Evolutionary conservation across 2,329 filamentous ascomycete species (phyloP), one percentile per base, ranked within the genome.

Genomic region (Basipetospora chlamydospora): DNA sequence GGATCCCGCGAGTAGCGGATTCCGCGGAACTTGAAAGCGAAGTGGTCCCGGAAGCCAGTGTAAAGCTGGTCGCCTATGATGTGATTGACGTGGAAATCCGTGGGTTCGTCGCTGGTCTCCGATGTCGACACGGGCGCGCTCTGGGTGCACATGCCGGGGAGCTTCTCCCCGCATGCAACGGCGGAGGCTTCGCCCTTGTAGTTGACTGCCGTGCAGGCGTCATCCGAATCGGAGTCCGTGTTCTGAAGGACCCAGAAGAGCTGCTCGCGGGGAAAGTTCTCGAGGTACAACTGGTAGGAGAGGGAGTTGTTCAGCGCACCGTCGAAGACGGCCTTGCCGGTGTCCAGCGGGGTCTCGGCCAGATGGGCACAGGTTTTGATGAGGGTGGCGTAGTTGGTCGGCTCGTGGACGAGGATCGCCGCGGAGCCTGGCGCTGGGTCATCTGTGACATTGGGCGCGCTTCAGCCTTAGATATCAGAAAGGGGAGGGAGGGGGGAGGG

Each of bases 1-100:
- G 50, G 47, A 13, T 38, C 34, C 11, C 44, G 32, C 5, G 53
- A 50, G 26, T 45, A 56, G 16, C 51, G 49, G 2, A 55, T 34
- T n/a, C 50, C 52, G n/a, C 51, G 46, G 42, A 55, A 56, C 40
- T 54, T 53, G 44, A 44, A 55, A 7, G 43, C 43, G 37, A 53
- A 50, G 34, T 46, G 43, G 42, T 56, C 51, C 13, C 53, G 46
- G 43, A 52, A 56, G 9, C 53, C 53, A 1, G 48, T 53, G 29
- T 54, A 39, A 28, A 46, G 43, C 8, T 38, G 11, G 22, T 25
- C 28, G 1, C 36, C 38, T 17, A 46, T 44, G 9, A 32, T 23
- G 28, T 51, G 50, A 26, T 42, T 40, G 4, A 54, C 42, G 21
- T 48, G 48, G 44, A 48, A 55, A 1, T 20, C 12, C 9, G 30